Conservation (phyloP, 441 rosid species). For the Syzygium malaccense region DNA sequence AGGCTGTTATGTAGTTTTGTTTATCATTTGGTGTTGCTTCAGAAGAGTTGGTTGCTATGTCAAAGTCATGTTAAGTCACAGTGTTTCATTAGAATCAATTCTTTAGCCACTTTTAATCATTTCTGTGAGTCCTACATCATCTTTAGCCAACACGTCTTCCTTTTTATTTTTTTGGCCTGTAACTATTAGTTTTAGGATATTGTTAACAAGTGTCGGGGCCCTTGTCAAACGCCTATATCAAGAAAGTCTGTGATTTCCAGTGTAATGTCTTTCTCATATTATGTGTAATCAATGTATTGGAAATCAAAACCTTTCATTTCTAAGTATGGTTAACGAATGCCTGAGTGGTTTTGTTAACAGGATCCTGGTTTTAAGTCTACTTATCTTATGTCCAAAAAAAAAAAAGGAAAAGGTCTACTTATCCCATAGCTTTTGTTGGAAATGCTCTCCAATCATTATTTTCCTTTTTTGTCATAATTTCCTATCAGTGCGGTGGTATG, state of each 20-base stretch:
- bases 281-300: not conserved
- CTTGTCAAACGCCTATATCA: not conserved
- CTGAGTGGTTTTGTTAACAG: not conserved
- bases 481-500: not conserved
- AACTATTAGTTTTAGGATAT: not conserved
- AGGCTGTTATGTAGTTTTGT: not conserved
- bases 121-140: not conserved
- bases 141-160: not conserved
- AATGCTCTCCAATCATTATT: not conserved
- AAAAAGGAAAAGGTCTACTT: not conserved
- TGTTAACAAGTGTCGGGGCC: not conserved
- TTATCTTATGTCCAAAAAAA: not conserved
- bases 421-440: not conserved
- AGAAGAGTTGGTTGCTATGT: not conserved
- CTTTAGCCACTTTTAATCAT: not conserved
- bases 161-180: not conserved
- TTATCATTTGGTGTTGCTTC: not conserved
- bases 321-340: not conserved
- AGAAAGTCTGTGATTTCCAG: not conserved
- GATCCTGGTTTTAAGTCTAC: not conserved
- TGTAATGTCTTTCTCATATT: not conserved
- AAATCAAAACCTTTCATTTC: not conserved
- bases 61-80: not conserved
- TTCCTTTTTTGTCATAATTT: not conserved
- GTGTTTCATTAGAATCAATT: not conserved